phyloP scores from a whole-genome alignment of 2,329 filamentous ascomycete genomes.

The Beauveria australis region DNA sequence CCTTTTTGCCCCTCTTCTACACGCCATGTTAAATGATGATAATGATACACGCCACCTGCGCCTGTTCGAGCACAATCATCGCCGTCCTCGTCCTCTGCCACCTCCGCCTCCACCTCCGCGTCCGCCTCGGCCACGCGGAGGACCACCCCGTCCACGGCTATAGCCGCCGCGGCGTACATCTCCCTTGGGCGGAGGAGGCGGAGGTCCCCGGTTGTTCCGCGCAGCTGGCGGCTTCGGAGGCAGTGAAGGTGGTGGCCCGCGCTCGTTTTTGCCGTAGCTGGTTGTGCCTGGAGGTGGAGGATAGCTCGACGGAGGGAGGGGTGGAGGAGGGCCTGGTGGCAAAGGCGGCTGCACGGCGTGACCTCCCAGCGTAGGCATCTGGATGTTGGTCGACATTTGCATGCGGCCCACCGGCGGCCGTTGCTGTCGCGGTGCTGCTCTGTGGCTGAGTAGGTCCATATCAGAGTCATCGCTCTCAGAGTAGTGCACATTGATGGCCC shows the following conservation, averaged over 20 bases:
- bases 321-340: conserved; percentile 30
- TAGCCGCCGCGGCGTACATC: background rate
- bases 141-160: background rate
- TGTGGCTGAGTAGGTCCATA: conserved; percentile 32
- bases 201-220: conserved; percentile 19
- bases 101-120: conserved; percentile 19
- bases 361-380: conserved; percentile 21
- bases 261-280: conserved; percentile 10
- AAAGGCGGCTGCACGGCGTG: conserved; percentile 26
- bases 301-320: conserved; percentile 18
- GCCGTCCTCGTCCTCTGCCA: conserved; percentile 10
- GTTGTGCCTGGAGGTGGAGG: conserved; percentile 19
- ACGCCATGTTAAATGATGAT: background rate
- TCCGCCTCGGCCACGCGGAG: conserved; percentile 16
- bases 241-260: conserved; percentile 12
- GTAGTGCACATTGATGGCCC: conserved; percentile 33
- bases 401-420: conserved; percentile 25
- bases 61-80: background rate
- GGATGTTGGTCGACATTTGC: conserved; percentile 32
- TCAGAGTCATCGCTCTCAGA: conserved; percentile 41
- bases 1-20: background rate
- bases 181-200: background rate
- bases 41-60: background rate
- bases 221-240: conserved; percentile 7
- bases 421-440: conserved; percentile 22